Evolutionary conservation across 768 basidiomycete species (phyloP).

Genomic region (Pseudohyphozyma bogoriensis): DNA sequence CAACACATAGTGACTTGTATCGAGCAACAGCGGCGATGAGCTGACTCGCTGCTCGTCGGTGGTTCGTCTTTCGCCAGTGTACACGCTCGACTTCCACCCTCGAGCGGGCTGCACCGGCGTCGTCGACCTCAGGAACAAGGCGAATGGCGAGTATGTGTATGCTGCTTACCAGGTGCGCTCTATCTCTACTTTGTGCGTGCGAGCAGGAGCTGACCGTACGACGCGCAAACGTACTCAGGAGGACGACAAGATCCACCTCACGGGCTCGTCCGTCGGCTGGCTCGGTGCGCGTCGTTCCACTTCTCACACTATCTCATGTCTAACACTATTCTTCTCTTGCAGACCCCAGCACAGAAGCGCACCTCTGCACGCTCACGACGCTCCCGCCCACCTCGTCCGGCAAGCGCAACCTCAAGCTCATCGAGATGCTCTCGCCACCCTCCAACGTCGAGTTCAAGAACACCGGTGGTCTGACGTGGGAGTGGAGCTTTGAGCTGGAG

Average conservation of each 20-base stretch:
- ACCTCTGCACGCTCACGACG: neutral
- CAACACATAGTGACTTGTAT: too few relatives aligned
- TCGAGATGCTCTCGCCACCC: neutral
- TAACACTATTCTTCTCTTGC: neutral
- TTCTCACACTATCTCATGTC: neutral
- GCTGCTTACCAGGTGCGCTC: neutral
- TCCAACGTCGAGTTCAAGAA: neutral
- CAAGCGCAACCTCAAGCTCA: neutral
- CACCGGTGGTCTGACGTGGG: neutral
- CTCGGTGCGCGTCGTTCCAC: neutral
- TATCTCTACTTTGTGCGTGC: neutral
- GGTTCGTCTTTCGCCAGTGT: neutral
- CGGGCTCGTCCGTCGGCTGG: neutral
- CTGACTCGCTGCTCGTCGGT: too few relatives aligned
- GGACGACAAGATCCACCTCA: neutral
- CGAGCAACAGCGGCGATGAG: too few relatives aligned
- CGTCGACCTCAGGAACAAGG: neutral
- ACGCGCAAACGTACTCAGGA: neutral
- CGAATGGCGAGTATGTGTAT: neutral
- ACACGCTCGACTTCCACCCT: neutral
- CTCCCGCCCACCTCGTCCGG: neutral
- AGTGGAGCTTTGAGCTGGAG: neutral
- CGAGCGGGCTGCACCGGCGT: neutral
- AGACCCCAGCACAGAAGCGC: neutral
- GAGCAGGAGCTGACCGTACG: neutral